Conservation (phyloP, 345 rosid genomes). For the Moricandia arvensis region DNA sequence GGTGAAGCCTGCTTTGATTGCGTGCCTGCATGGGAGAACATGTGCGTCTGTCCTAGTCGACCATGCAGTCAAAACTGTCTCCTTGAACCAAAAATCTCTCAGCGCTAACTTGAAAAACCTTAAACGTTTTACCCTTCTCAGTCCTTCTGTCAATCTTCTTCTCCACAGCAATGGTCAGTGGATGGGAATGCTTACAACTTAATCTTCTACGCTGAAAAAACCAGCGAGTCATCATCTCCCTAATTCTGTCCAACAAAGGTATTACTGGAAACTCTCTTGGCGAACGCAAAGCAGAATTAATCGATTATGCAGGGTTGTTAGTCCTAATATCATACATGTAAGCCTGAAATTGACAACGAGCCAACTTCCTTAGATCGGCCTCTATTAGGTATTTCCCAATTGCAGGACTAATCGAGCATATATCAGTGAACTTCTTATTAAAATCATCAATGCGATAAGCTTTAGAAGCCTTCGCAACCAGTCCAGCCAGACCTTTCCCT, state of each 20-base stretch:
- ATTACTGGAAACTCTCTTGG: neutral
- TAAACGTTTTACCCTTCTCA: too few species aligned
- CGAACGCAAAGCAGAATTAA: neutral
- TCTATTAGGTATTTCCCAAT: neutral
- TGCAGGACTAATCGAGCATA: neutral
- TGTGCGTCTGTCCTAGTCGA: too few species aligned
- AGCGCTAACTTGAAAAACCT: too few species aligned
- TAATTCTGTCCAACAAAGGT: neutral
- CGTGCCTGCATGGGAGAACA: too few species aligned
- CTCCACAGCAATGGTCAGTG: too few species aligned
- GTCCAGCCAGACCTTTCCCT: neutral
- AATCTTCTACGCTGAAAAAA: neutral
- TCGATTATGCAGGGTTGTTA: neutral
- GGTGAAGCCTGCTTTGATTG: neutral
- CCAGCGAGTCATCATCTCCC: neutral
- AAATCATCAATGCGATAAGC: neutral
- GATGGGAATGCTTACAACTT: neutral
- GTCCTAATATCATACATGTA: neutral
- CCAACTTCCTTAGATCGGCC: neutral
- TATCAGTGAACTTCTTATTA: neutral
- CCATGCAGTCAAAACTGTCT: too few species aligned
- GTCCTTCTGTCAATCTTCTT: too few species aligned
- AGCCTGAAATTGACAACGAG: neutral
- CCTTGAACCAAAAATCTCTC: too few species aligned
- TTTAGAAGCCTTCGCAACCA: neutral